Conservation (phyloP, 345 rosid species). For the Microcos paniculata region DNA sequence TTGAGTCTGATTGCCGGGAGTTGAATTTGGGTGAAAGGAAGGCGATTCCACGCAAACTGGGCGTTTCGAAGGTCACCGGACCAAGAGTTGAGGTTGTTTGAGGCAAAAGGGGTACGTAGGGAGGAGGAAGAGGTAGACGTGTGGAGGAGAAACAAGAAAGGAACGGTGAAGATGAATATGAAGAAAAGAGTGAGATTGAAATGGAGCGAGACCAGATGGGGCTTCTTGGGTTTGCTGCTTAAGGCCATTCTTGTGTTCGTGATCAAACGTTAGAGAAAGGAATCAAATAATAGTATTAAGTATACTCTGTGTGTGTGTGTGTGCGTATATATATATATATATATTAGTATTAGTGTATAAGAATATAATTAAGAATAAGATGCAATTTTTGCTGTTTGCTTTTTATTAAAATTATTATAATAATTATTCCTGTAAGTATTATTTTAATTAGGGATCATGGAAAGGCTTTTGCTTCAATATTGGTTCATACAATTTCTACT, state of each 20-base stretch:
- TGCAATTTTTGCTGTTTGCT: no score
- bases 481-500: not conserved
- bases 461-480: not conserved
- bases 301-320: not conserved
- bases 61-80: constrained; percentile 68
- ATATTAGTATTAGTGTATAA: no score
- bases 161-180: constrained; percentile 77
- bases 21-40: constrained; percentile 27
- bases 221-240: constrained; percentile 55
- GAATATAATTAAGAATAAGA: no score
- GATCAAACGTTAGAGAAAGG: not conserved
- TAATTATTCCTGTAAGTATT: no score
- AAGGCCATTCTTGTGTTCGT: constrained; percentile 42
- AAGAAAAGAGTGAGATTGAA: constrained; percentile 59
- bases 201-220: constrained; percentile 21
- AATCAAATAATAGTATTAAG: not conserved
- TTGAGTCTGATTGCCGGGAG: constrained; percentile 43
- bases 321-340: not conserved
- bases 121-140: constrained; percentile 38
- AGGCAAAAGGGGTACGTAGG: constrained; percentile 30
- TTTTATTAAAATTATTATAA: no score
- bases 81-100: constrained; percentile 37
- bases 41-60: constrained; percentile 75
- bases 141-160: constrained; percentile 75
- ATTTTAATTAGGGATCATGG: not conserved